Percentiles rank a stretch among this genome's conserved stretches.
These are phyloP conservation scores for Coffea humblotiana DNA, from an alignment of 305 asterid species.

Conservation along the genomic window DNA sequence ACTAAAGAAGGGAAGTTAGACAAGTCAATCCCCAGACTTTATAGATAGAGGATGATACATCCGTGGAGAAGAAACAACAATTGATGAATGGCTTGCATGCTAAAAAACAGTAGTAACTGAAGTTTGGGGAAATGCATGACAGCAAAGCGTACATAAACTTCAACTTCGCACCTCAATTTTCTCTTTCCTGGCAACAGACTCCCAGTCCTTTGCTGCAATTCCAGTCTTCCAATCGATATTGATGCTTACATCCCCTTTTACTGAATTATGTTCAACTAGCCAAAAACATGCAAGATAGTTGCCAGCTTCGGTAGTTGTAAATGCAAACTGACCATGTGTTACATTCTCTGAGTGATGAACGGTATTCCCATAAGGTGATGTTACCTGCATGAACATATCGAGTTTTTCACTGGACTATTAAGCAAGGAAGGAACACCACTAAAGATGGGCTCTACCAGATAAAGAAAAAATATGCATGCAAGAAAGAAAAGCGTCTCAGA, in stretches of 20 bases:
- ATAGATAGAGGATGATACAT: not conserved
- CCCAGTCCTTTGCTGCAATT: constrained; percentile 99
- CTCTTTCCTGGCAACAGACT: constrained; percentile 93
- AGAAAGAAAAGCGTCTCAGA: not conserved
- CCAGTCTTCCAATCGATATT: constrained; percentile 93
- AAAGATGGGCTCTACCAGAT: no score
- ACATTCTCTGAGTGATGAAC: constrained; percentile 66
- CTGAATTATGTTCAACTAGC: constrained; percentile 52
- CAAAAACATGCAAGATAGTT: constrained; percentile 90
- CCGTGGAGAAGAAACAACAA: not conserved
- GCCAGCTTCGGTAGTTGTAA: constrained; percentile 85
- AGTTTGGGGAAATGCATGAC: not conserved
- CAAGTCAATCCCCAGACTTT: not conserved
- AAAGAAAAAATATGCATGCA: not conserved
- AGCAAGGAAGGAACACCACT: not conserved
- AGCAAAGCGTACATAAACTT: not conserved
- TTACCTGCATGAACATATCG: constrained; percentile 46
- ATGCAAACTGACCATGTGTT: constrained; percentile 90
- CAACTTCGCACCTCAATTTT: constrained; percentile 70
- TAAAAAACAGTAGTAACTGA: not conserved
- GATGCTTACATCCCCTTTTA: constrained; percentile 58
- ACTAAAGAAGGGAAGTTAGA: not conserved
- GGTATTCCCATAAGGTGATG: constrained; percentile 83
- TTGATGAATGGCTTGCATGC: not conserved
- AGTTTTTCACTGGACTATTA: not conserved